Conservation (phyloP, 495 filamentous ascomycete species). For the Tuber brumale region DNA sequence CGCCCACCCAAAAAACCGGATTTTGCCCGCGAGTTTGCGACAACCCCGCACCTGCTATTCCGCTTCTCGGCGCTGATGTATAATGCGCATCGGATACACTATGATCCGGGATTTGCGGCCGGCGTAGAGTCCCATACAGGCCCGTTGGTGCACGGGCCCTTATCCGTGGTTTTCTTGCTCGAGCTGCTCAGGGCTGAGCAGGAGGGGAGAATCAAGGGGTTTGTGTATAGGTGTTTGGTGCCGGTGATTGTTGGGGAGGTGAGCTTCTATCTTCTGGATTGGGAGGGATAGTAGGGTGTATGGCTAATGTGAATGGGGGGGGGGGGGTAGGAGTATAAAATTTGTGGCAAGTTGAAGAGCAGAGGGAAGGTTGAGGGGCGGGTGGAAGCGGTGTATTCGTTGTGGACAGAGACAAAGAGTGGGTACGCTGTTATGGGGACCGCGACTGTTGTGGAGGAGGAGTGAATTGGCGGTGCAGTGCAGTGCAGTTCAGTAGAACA, state of each 20-base stretch:
- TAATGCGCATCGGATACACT: slow-evolving; percentile 69
- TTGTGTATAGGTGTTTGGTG: slow-evolving; percentile 77
- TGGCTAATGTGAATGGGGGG: neutral
- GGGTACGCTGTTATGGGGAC: slow-evolving; percentile 39
- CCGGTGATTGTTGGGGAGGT: slow-evolving; percentile 69
- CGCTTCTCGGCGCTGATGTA: slow-evolving; percentile 68
- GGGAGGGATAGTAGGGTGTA: slow-evolving; percentile 9
- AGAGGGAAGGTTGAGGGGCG: neutral
- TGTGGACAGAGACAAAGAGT: slow-evolving; percentile 40
- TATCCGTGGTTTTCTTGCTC: slow-evolving; percentile 70
- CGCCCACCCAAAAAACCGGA: slow-evolving; percentile 45
- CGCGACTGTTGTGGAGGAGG: slow-evolving; percentile 35
- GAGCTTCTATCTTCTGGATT: slow-evolving; percentile 37
- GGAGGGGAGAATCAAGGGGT: slow-evolving; percentile 44
- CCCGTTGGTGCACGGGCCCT: slow-evolving; percentile 77
- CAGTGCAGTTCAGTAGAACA: neutral
- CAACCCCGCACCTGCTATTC: slow-evolving; percentile 60
- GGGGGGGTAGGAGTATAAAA: slow-evolving; percentile 30
- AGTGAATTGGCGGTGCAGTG: slow-evolving; percentile 4
- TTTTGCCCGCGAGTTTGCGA: slow-evolving; percentile 57
- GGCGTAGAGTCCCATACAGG: slow-evolving; percentile 65
- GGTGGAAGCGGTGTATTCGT: slow-evolving; percentile 31
- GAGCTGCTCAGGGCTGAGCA: slow-evolving; percentile 49
- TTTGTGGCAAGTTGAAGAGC: slow-evolving; percentile 34
- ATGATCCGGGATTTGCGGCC: slow-evolving; percentile 59